phyloP scores from a whole-genome alignment of 129 eudicot species.

The Saposhnikovia divaricata region DNA sequence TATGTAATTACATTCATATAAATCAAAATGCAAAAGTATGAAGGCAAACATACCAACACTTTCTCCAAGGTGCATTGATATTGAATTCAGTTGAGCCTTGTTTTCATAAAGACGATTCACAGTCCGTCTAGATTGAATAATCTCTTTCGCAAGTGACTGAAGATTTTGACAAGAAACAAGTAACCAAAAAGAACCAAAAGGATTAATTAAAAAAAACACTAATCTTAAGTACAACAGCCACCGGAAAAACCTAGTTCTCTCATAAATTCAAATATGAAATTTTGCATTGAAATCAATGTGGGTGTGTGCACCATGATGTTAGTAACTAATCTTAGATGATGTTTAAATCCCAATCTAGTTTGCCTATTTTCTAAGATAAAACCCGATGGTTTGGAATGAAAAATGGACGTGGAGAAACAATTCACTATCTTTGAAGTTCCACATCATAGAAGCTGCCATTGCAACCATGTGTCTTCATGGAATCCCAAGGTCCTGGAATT shows the following conservation, averaged over 20 bases:
- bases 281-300: neutral
- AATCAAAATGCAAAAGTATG: neutral
- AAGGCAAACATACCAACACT: conserved; percentile 71
- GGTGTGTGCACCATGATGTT: neutral
- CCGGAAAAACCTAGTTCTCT: neutral
- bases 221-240: neutral
- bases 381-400: neutral
- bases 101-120: conserved; percentile 95
- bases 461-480: neutral
- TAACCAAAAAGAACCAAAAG: conserved; percentile 9
- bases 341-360: neutral
- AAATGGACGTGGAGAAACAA: neutral
- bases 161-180: conserved; percentile 17
- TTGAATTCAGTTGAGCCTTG: conserved; percentile 93
- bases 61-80: conserved; percentile 99
- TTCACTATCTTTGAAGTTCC: neutral
- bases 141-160: conserved; percentile 90
- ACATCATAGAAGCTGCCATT: neutral
- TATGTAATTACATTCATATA: neutral
- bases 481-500: neutral
- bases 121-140: conserved; percentile 79
- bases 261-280: neutral
- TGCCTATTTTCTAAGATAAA: neutral
- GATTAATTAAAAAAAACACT: neutral
- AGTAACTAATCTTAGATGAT: neutral